A percentile compares a stretch with the other conserved stretches of the same genome.
These are phyloP conservation scores for Curvularia sp. DNA, from an alignment of 2,329 filamentous ascomycete genomes.

Conservation along the genomic window DNA sequence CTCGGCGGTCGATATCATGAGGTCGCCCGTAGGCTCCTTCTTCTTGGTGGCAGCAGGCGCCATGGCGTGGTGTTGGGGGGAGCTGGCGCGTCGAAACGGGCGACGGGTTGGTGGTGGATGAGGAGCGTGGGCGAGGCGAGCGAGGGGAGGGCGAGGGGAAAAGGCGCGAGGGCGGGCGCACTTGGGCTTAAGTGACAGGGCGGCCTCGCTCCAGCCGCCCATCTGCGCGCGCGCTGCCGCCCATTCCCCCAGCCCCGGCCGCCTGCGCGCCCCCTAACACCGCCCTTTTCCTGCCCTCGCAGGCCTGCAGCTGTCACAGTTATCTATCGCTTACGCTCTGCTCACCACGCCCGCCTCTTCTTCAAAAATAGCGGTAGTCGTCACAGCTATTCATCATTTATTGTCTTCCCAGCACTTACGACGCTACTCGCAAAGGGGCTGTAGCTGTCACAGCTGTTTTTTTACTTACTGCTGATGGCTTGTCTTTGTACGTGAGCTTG, in stretches of 20 bases:
- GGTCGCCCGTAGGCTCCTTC: conserved; percentile 46
- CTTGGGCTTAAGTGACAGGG: conserved; percentile 20
- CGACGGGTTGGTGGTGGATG: conserved; percentile 8
- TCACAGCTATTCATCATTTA: too few species aligned
- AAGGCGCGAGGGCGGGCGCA: conserved; percentile 4
- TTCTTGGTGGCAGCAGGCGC: conserved; percentile 31
- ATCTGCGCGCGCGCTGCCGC: conserved; percentile 4
- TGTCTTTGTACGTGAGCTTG: too few species aligned
- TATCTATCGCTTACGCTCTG: too few species aligned
- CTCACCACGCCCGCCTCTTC: too few species aligned
- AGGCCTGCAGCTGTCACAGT: too few species aligned
- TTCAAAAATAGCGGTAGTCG: too few species aligned
- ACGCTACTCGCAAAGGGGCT: too few species aligned
- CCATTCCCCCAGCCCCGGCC: background rate
- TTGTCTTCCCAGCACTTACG: too few species aligned
- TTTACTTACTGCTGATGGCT: too few species aligned
- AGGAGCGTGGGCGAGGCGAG: conserved; percentile 10
- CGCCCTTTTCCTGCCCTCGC: too few species aligned
- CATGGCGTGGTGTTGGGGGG: conserved; percentile 29
- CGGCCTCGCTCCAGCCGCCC: conserved; percentile 6
- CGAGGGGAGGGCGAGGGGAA: conserved; percentile 2
- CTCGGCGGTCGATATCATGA: conserved; percentile 70
- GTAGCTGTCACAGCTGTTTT: too few species aligned
- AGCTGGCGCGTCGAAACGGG: conserved; percentile 3
- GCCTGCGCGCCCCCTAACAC: too few species aligned